Conservation (phyloP, 75 land plant species). For the Picea glauca region DNA sequence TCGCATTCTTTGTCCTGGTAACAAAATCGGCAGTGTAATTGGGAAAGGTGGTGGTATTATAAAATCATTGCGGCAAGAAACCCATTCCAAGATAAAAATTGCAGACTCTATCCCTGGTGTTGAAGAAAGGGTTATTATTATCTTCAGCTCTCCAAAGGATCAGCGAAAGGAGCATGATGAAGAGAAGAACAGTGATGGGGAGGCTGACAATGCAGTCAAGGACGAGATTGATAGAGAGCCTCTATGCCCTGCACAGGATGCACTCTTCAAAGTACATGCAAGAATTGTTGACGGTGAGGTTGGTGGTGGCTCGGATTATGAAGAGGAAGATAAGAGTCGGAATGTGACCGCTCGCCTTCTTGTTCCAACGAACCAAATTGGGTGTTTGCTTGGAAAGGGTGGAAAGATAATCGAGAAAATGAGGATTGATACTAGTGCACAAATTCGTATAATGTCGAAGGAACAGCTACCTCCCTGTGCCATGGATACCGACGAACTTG, state of each 20-base stretch:
- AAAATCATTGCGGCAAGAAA: conserved; percentile 63
- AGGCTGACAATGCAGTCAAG: conserved; percentile 16
- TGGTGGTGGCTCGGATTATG: conserved; percentile 15
- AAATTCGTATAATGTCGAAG: conserved; percentile 58
- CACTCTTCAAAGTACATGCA: conserved; percentile 60
- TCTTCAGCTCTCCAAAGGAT: conserved; percentile 31
- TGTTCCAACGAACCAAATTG: conserved; percentile 71
- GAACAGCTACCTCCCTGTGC: conserved; percentile 92
- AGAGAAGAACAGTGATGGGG: conserved; percentile 4
- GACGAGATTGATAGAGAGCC: conserved; percentile 15
- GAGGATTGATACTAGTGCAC: conserved; percentile 70
- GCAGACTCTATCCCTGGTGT: conserved; percentile 65
- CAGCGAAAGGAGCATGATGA: neutral
- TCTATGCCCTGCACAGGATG: conserved; percentile 69
- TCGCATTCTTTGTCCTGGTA: conserved; percentile 64
- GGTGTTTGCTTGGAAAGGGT: conserved; percentile 77
- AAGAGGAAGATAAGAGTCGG: conserved; percentile 30
- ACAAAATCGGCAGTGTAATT: conserved; percentile 74
- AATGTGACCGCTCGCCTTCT: conserved; percentile 53
- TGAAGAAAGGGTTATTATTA: conserved; percentile 75
- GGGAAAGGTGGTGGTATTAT: conserved; percentile 84
- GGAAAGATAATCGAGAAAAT: conserved; percentile 74
- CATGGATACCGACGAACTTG: conserved; percentile 82
- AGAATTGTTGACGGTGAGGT: conserved; percentile 52
- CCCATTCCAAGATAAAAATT: conserved; percentile 71